Conservation (phyloP, 139 green algal genomes). For the Auxenochlorella protothecoides region DNA sequence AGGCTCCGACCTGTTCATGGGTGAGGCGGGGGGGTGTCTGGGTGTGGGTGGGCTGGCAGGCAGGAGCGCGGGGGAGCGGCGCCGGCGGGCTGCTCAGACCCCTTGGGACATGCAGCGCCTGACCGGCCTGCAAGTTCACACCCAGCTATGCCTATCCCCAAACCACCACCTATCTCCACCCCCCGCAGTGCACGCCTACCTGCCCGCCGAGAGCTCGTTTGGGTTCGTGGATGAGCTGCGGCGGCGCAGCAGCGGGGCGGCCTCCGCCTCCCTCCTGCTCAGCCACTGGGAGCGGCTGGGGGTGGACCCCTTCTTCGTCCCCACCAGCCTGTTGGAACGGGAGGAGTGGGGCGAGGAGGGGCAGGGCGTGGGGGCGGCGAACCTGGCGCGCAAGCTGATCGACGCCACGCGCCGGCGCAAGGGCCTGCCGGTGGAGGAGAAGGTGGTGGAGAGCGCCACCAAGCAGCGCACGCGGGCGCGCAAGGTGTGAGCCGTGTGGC, state of each 20-base stretch:
- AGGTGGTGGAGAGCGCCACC: constrained; percentile 85
- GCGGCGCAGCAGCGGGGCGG: constrained; percentile 63
- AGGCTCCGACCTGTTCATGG: constrained; percentile 83
- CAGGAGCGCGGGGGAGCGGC: no score
- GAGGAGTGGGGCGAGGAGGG: constrained; percentile 94
- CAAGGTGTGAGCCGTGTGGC: constrained; percentile 63
- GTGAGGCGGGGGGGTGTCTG: constrained; percentile 12
- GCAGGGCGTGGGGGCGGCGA: constrained; percentile 40
- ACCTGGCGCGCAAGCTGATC: constrained; percentile 76
- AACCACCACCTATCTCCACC: no score
- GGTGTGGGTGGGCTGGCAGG: no score
- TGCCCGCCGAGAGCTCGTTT: constrained; percentile 87
- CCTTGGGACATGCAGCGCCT: no score
- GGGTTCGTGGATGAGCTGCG: constrained; percentile 93
- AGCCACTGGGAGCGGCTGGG: constrained; percentile 90
- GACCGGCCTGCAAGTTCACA: no score
- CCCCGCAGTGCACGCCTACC: constrained; percentile 53
- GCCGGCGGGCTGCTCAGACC: no score
- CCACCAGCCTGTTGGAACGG: constrained; percentile 88
- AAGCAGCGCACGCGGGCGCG: constrained; percentile 93
- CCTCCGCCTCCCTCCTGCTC: constrained; percentile 76
- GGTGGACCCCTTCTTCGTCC: constrained; percentile 93
- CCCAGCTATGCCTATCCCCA: no score
- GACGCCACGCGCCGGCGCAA: constrained; percentile 82
- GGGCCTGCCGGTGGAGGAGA: constrained; percentile 87